Conservation (phyloP, 2,329 filamentous ascomycete genomes). For the Fusarium sp. region DNA sequence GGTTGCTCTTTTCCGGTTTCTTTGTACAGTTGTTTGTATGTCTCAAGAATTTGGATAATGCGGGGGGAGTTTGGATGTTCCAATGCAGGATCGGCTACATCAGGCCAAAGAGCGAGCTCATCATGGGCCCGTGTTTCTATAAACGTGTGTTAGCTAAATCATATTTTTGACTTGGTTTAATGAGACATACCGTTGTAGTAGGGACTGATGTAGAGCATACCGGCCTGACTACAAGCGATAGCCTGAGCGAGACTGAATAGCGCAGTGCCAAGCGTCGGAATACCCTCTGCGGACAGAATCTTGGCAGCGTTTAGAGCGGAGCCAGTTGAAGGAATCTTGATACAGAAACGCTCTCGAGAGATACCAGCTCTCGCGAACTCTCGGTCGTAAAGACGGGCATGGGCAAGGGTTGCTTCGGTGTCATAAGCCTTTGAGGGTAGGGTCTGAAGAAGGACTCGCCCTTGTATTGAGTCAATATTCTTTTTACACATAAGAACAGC, state of each 20-base stretch:
- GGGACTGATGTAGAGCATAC: conserved; percentile 60
- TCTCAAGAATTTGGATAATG: conserved; percentile 60
- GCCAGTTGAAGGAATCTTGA: conserved; percentile 63
- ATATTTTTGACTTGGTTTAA: rapidly evolving
- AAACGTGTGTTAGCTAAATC: not conserved
- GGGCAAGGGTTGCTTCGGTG: conserved; percentile 56
- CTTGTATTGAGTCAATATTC: conserved; percentile 58
- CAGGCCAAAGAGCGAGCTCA: conserved; percentile 57
- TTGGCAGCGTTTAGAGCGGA: conserved; percentile 59
- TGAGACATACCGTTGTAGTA: conserved; percentile 57
- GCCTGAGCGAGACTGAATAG: conserved; percentile 61
- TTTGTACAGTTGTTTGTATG: conserved; percentile 57
- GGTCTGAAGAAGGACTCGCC: conserved; percentile 61
- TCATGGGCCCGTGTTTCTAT: conserved; percentile 57
- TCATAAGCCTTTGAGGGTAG: conserved; percentile 60
- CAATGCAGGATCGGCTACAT: conserved; percentile 58
- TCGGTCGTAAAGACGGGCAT: conserved; percentile 58
- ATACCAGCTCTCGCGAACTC: conserved; percentile 60
- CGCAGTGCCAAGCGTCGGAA: conserved; percentile 59
- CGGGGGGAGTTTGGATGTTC: conserved; percentile 60
- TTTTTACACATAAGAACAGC: conserved; percentile 59
- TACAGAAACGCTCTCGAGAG: conserved; percentile 58
- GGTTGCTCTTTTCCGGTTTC: conserved; percentile 62
- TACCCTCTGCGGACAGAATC: conserved; percentile 56
- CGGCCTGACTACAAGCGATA: conserved; percentile 60